Evolutionary conservation across 805 yeast species (phyloP), one percentile per base, ranked within the genome.

Genomic region (Sugiyamaella chiloensis): DNA sequence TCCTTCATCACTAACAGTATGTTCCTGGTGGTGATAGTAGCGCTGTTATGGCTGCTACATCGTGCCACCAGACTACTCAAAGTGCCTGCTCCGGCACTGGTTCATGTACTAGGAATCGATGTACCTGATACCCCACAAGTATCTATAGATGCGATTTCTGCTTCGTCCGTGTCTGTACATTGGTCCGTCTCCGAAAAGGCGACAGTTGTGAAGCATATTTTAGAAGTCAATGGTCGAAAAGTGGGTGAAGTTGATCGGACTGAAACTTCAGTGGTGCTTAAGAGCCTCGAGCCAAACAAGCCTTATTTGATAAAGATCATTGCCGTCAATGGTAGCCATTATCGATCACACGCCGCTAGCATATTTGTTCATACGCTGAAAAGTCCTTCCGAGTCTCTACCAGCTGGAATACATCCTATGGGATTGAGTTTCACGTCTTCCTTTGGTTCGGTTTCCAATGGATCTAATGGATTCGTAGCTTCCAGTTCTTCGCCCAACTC

Each of bases 161-260:
- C 60, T 31, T 55, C 57, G 24, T 53, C 62, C 4, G 58, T 65
- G 5, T 47, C 62, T 5, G 48, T 65, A 32, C 69, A 66, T 46
- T 66, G 70, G 70, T 46, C 61, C 31, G 55, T 57, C 14, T 64
- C 70, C 5, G 65, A 60, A 23, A 49, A 58, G n/a, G 58, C 60
- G 32, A 53, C 60, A 12, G 57, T 60, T 19, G 44, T 54, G 27
- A 61, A 59, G 44, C 61, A 65, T 50, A 55, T 63, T 29, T 47
- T 65, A n/a, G 63, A 66, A 48, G 62, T 64, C 42, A 60, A 65
- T 44, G 65, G 65, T 17, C 52, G 53, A 32, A 63, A 57, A 47
- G 57, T 53, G 4, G 60, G 60, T 21, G 70, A 66, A 36, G 58
- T 60, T 24, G 71, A 67, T 16, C 61, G 68, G 19, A 52, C 63